These are phyloP conservation scores for Heritiera littoralis DNA, from an alignment of 345 rosid genomes.

Conservation along the genomic window DNA sequence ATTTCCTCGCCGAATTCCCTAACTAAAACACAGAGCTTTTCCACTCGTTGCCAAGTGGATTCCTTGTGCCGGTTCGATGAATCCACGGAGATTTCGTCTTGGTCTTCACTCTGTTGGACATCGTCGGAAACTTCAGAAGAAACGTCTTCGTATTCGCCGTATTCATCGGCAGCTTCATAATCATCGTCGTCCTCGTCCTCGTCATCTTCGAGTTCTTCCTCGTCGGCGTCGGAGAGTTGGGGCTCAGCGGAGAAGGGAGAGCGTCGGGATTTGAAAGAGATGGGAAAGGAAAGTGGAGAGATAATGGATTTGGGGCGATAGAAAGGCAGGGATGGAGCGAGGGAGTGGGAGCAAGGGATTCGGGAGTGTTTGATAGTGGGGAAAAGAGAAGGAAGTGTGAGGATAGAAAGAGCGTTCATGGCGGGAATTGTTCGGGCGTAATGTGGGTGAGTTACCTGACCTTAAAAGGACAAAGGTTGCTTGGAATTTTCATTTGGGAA, in stretches of 20 bases:
- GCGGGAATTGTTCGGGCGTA: background rate
- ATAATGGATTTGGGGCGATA: slow-evolving; percentile 34
- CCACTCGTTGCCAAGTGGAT: slow-evolving; percentile 70
- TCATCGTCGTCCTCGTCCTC: slow-evolving; percentile 48
- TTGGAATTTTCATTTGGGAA: background rate
- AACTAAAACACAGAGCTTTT: slow-evolving; percentile 66
- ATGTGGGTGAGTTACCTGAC: background rate
- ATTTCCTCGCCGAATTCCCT: slow-evolving; percentile 67
- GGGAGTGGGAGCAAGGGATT: slow-evolving; percentile 23
- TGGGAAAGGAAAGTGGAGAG: slow-evolving; percentile 27
- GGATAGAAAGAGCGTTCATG: slow-evolving; percentile 41
- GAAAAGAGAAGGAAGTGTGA: slow-evolving; percentile 31
- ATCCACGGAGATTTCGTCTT: slow-evolving; percentile 42
- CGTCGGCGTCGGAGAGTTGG: slow-evolving; percentile 65
- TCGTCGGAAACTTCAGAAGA: slow-evolving; percentile 43
- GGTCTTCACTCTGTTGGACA: slow-evolving; percentile 48
- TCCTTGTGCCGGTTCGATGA: slow-evolving; percentile 41
- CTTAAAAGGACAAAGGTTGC: background rate
- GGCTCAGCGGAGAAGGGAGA: slow-evolving; percentile 51
- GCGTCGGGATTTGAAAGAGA: slow-evolving; percentile 45
- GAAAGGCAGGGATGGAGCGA: slow-evolving; percentile 31
- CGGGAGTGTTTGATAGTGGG: slow-evolving; percentile 29
- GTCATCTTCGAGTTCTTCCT: slow-evolving; percentile 44
- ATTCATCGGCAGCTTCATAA: slow-evolving; percentile 60
- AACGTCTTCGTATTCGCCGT: slow-evolving; percentile 65